Conservation (phyloP, 78 protist genomes). For the Dictyostelium firmibasis region DNA sequence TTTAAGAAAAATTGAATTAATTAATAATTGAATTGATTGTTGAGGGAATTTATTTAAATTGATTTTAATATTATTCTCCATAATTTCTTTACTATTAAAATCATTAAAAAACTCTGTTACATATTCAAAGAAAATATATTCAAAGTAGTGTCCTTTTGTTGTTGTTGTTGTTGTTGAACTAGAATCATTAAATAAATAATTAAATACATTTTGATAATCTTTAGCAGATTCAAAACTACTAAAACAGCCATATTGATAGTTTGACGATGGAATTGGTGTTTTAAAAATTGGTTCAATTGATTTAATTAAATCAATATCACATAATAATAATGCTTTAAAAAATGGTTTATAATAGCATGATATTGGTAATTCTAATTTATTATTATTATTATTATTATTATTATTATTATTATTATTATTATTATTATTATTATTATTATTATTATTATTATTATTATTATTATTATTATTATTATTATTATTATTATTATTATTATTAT, state of each 20-base stretch:
- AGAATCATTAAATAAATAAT: background rate
- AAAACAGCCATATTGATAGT: background rate
- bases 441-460: too few species aligned
- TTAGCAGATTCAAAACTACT: background rate
- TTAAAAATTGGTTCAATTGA: background rate
- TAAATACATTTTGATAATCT: background rate
- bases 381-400: too few species aligned
- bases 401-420: too few species aligned
- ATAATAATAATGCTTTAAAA: background rate
- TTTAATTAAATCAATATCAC: background rate
- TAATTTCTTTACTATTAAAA: background rate
- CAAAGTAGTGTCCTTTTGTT: background rate
- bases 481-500: too few species aligned
- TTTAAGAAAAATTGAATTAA: background rate
- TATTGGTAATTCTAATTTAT: background rate
- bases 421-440: too few species aligned
- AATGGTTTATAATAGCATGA: background rate
- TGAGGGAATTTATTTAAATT: background rate
- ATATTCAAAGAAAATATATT: background rate
- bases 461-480: too few species aligned
- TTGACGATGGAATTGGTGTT: background rate
- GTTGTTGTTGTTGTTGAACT: background rate
- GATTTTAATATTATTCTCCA: background rate
- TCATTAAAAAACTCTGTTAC: background rate
- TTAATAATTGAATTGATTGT: background rate